These are phyloP conservation scores for Rhodotorula graminis DNA, from an alignment of 768 basidiomycete genomes.

Conservation along the genomic window DNA sequence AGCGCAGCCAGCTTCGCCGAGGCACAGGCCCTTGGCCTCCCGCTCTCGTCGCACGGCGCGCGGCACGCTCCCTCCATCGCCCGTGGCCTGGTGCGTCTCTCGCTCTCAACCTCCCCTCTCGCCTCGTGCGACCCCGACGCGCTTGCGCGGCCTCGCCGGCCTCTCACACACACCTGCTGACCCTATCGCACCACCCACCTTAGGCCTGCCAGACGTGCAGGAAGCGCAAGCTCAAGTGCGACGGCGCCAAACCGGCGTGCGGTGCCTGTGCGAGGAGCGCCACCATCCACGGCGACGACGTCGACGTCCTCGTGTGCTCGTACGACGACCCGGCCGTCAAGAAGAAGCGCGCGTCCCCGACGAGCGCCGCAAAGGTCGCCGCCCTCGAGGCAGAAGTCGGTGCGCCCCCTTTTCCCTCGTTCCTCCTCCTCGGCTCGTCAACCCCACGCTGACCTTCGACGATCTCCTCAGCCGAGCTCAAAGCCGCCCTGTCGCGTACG, in stretches of 20 bases:
- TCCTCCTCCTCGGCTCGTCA: neutral
- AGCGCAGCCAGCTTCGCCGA: neutral
- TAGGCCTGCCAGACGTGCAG: slow-evolving; percentile 20
- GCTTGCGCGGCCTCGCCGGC: no score
- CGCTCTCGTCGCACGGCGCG: neutral
- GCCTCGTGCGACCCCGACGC: no score
- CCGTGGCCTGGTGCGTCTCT: slow-evolving; percentile 13
- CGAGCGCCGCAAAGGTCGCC: slow-evolving; percentile 3
- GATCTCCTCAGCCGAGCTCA: neutral
- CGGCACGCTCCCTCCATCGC: slow-evolving; percentile 3
- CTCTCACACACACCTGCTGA: no score
- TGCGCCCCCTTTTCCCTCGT: neutral
- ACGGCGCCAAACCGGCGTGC: slow-evolving; percentile 17
- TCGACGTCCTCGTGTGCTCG: neutral
- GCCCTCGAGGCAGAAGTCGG: slow-evolving; percentile 26
- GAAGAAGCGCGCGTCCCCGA: slow-evolving; percentile 20
- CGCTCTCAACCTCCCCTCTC: no score
- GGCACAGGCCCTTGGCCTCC: neutral
- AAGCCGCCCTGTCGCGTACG: neutral
- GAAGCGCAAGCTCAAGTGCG: slow-evolving; percentile 29
- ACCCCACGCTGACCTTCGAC: no score
- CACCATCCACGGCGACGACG: slow-evolving; percentile 7
- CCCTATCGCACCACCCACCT: no score
- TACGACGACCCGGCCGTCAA: slow-evolving; percentile 3
- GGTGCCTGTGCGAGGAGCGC: neutral